Evolutionary conservation across 2,329 filamentous ascomycete genomes (phyloP).

Genomic region (Paecilomyces dactylethromorphus): DNA sequence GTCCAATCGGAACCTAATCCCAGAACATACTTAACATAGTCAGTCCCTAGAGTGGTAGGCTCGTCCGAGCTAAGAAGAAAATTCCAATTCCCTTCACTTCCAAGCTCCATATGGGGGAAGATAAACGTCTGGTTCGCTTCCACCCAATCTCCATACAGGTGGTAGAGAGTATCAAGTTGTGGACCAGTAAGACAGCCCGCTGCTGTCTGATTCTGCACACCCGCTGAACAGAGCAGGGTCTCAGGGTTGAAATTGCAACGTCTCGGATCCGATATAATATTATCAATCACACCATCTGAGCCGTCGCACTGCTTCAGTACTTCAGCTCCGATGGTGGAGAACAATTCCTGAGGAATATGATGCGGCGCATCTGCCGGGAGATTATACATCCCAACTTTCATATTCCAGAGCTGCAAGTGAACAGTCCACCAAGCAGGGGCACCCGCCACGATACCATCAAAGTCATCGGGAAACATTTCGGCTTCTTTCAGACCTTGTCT

Average conservation of each 20-base stretch:
- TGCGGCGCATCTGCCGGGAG: slow-evolving; percentile 17
- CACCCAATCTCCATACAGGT: not conserved
- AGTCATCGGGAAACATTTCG: slow-evolving; percentile 48
- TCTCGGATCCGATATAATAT: slow-evolving; percentile 41
- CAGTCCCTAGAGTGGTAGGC: not conserved
- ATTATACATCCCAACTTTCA: slow-evolving; percentile 4
- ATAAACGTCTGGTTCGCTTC: not conserved
- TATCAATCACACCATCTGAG: slow-evolving; percentile 29
- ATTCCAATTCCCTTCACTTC: not conserved
- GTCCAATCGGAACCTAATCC: not conserved
- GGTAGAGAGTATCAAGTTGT: not conserved
- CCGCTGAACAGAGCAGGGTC: slow-evolving; percentile 13
- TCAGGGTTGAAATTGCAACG: slow-evolving; percentile 38
- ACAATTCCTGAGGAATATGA: slow-evolving; percentile 25
- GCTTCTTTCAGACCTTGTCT: slow-evolving; percentile 25
- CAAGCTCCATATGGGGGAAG: not conserved
- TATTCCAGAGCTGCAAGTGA: slow-evolving; percentile 42
- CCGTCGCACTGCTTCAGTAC: not conserved
- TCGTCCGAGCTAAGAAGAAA: not conserved
- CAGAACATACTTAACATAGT: not conserved
- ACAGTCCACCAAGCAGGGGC: slow-evolving; percentile 47
- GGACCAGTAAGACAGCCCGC: not conserved
- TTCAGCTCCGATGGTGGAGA: not conserved
- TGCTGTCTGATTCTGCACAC: not conserved
- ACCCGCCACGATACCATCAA: slow-evolving; percentile 49